Conservation (phyloP, 2,329 filamentous ascomycete species). For the Pseudogymnoascus sp. region DNA sequence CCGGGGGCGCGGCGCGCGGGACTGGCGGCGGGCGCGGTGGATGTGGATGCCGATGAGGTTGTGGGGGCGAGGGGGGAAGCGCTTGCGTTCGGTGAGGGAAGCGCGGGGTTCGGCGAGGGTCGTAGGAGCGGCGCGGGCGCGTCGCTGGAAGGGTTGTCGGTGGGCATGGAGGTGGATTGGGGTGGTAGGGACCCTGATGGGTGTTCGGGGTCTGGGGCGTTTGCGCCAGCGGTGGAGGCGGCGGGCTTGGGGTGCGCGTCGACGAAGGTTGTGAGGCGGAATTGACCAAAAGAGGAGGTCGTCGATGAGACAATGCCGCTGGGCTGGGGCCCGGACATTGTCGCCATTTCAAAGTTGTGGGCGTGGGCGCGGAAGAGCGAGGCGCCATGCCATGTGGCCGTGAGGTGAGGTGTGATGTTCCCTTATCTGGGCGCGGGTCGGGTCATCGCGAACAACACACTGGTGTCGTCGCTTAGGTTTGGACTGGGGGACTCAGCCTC, state of each 20-base stretch:
- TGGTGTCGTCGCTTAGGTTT: neutral
- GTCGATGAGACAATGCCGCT: conserved; percentile 16
- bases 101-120: neutral
- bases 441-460: conserved; percentile 1
- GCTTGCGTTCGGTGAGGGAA: neutral
- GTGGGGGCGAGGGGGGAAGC: neutral
- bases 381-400: neutral
- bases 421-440: neutral
- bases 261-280: conserved; percentile 20
- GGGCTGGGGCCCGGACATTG: conserved; percentile 1
- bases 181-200: neutral
- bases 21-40: conserved; percentile 29
- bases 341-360: neutral
- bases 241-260: conserved; percentile 16
- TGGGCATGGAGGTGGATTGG: neutral
- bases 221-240: neutral
- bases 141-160: neutral
- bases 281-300: conserved; percentile 20
- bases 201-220: neutral
- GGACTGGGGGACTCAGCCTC: neutral
- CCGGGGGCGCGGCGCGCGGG: conserved; percentile 38
- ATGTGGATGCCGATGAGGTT: neutral
- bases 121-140: neutral
- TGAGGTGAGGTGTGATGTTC: neutral
- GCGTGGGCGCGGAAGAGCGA: neutral